phyloP scores from a whole-genome alignment of 495 filamentous ascomycete species.

The Viridothelium virens region DNA sequence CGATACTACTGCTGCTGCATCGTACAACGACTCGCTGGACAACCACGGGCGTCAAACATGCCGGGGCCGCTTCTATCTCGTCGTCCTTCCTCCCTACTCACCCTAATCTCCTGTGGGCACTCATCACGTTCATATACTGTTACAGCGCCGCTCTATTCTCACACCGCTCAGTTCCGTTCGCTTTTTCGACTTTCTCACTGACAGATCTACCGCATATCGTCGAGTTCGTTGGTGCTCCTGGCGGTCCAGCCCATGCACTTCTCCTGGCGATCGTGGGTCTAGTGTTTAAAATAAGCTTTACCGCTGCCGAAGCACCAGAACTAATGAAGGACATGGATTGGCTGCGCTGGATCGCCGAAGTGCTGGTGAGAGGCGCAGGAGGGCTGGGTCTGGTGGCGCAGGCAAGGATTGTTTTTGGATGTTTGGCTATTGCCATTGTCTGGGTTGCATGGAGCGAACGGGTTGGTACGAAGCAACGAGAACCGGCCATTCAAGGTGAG shows the following conservation, averaged over 20 bases:
- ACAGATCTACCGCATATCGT: neutral
- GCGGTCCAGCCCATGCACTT: conserved; percentile 9
- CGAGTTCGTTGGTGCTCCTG: conserved; percentile 15
- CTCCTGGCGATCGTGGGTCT: conserved; percentile 50
- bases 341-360: conserved; percentile 19
- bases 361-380: conserved; percentile 22
- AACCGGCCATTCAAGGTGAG: neutral
- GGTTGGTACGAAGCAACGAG: neutral
- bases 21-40: conserved; percentile 77
- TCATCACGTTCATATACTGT: conserved; percentile 64
- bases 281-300: conserved; percentile 79
- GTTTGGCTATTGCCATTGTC: conserved; percentile 18
- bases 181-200: neutral
- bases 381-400: conserved; percentile 28
- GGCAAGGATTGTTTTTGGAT: conserved; percentile 30
- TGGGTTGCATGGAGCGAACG: conserved; percentile 19
- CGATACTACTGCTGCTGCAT: conserved; percentile 38
- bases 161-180: neutral
- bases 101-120: conserved; percentile 60
- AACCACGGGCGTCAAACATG: conserved; percentile 91
- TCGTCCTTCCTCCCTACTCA: conserved; percentile 55
- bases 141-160: conserved; percentile 30
- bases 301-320: conserved; percentile 76
- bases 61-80: conserved; percentile 79
- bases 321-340: conserved; percentile 51